Evolutionary conservation across 805 yeast species (phyloP).

Genomic region (Metschnikowia borealis): DNA sequence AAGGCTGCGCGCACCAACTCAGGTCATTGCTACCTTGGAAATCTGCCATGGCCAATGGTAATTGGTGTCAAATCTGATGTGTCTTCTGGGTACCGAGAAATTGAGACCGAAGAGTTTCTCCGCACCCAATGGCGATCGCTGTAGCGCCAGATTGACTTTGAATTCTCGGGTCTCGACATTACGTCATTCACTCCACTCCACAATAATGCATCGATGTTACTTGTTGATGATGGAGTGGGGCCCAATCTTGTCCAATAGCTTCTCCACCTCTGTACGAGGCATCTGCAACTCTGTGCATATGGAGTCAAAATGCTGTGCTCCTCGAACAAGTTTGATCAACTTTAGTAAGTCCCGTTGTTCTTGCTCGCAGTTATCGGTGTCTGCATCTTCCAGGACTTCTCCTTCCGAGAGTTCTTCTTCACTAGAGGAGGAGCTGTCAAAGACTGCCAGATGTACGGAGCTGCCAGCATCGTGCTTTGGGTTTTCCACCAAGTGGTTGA

Average conservation of each 20-base stretch:
- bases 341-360: conserved; percentile 27
- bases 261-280: conserved; percentile 53
- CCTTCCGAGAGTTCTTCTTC: conserved; percentile 10
- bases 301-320: conserved; percentile 55
- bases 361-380: conserved; percentile 5
- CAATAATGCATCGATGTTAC: conserved; percentile 8
- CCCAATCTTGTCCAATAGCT: conserved; percentile 37
- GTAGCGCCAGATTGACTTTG: background rate
- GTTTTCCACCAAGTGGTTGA: conserved; percentile 23
- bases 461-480: conserved; percentile 3
- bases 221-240: conserved; percentile 33
- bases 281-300: conserved; percentile 67
- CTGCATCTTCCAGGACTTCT: conserved; percentile 2
- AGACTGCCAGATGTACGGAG: conserved; percentile 14
- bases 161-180: background rate
- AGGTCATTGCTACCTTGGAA: background rate
- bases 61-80: background rate
- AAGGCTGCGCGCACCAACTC: background rate
- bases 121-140: background rate
- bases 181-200: background rate
- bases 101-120: background rate
- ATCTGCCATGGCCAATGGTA: background rate
- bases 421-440: conserved; percentile 12
- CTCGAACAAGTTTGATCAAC: conserved; percentile 44
- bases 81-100: background rate